Evolutionary conservation across 495 filamentous ascomycete genomes (phyloP).

Genomic region (Arthonia radiata): DNA sequence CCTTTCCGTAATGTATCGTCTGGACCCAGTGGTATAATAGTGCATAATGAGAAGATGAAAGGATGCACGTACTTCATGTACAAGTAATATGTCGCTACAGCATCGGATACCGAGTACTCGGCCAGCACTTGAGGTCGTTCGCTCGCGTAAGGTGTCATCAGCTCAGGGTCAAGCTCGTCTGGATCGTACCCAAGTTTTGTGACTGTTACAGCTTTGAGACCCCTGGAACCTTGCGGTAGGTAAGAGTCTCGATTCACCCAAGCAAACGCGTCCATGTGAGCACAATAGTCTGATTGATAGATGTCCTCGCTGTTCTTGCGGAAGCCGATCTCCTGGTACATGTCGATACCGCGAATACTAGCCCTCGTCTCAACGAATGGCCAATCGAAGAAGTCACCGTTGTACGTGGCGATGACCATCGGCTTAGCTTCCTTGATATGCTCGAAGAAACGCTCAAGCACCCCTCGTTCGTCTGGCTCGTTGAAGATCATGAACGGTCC

Average conservation of each 20-base stretch:
- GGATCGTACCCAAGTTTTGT: conserved; percentile 96
- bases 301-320: conserved; percentile 84
- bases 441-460: conserved; percentile 80
- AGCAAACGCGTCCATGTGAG: conserved; percentile 96
- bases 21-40: conserved; percentile 76
- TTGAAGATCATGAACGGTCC: conserved; percentile 96
- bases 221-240: conserved; percentile 87
- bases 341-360: conserved; percentile 86
- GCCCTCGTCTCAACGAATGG: conserved; percentile 89
- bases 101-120: conserved; percentile 97
- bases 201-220: conserved; percentile 90
- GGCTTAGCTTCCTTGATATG: conserved; percentile 88
- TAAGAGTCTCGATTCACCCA: conserved; percentile 99
- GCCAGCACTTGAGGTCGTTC: conserved; percentile 84
- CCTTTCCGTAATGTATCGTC: conserved; percentile 88
- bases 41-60: conserved; percentile 96
- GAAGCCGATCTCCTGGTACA: conserved; percentile 97
- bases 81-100: conserved; percentile 93
- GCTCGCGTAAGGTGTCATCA: conserved; percentile 68
- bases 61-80: conserved; percentile 99
- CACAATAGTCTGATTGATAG: conserved; percentile 82
- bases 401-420: conserved; percentile 95
- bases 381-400: conserved; percentile 99
- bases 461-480: conserved; percentile 70
- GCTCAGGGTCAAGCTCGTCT: conserved; percentile 88